Evolutionary conservation across 1,284 basidiomycete genomes (phyloP).

Genomic region (Ustilago trichophora): DNA sequence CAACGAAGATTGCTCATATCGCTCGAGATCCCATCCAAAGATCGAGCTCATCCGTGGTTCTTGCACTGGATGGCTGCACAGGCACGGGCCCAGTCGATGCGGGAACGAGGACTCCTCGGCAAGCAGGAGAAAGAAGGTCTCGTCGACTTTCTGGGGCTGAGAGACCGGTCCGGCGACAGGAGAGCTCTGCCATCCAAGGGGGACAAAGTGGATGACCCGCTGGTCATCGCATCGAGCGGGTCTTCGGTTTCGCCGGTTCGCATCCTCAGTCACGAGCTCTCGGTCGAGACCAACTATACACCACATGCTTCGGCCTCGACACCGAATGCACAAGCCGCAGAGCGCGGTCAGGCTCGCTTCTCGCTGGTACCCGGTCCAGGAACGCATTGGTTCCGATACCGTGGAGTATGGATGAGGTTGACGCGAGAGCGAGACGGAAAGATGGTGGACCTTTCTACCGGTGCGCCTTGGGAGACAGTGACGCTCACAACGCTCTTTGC

Average conservation of each 20-base stretch:
- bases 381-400: constrained; percentile 89
- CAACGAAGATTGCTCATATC: constrained; percentile 91
- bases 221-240: constrained; percentile 63
- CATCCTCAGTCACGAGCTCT: constrained; percentile 77
- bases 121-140: constrained; percentile 52
- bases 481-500: constrained; percentile 90
- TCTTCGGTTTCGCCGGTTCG: constrained; percentile 67
- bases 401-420: constrained; percentile 87
- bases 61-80: constrained; percentile 89
- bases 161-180: constrained; percentile 21
- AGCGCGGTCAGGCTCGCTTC: constrained; percentile 72
- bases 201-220: constrained; percentile 59
- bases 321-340: constrained; percentile 36
- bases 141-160: constrained; percentile 55
- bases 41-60: constrained; percentile 95
- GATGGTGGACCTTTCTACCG: constrained; percentile 88
- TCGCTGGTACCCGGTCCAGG: constrained; percentile 94
- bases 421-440: constrained; percentile 82
- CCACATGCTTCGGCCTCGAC: constrained; percentile 37
- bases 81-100: constrained; percentile 63
- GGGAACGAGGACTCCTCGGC: constrained; percentile 51
- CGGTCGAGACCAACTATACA: constrained; percentile 79
- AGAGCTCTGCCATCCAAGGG: not conserved
- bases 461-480: constrained; percentile 96
- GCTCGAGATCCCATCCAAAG: constrained; percentile 95